Evolutionary conservation across 2,329 filamentous ascomycete species (phyloP).

Genomic region (Colletotrichum lindemuthianum): DNA sequence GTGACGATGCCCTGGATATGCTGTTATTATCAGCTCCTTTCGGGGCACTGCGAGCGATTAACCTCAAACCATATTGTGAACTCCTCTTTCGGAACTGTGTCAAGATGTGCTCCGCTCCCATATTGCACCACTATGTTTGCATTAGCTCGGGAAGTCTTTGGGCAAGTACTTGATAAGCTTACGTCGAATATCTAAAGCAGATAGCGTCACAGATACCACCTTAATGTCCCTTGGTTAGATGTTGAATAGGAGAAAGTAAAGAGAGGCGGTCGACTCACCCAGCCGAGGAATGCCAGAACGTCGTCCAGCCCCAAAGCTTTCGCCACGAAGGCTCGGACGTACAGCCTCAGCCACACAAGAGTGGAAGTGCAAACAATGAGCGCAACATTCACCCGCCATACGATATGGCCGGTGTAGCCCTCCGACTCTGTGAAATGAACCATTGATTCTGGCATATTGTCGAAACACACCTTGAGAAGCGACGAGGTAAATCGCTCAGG

Average conservation of each 20-base stretch:
- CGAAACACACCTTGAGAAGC: no score
- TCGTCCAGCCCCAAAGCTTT: constrained; percentile 1
- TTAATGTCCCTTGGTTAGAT: background rate
- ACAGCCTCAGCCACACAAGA: background rate
- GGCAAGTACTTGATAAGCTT: background rate
- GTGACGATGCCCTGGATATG: background rate
- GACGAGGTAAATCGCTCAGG: no score
- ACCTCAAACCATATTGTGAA: constrained; percentile 2
- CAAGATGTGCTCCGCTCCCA: background rate
- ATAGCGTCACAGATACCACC: background rate
- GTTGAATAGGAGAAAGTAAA: background rate
- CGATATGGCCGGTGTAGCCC: background rate
- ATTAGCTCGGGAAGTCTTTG: no score
- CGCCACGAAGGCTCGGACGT: background rate
- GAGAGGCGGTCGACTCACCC: background rate
- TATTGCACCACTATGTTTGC: background rate
- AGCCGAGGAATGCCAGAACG: background rate
- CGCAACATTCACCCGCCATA: background rate
- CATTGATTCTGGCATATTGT: background rate
- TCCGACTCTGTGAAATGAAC: background rate
- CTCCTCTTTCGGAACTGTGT: background rate
- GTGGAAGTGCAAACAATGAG: background rate
- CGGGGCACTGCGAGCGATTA: background rate
- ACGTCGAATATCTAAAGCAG: constrained; percentile 10
- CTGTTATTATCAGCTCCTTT: background rate